A percentile compares a stretch with the other conserved stretches of the same genome.
phyloP scores from a whole-genome alignment of 2,329 filamentous ascomycete species.

The Trichoderma atroviride region DNA sequence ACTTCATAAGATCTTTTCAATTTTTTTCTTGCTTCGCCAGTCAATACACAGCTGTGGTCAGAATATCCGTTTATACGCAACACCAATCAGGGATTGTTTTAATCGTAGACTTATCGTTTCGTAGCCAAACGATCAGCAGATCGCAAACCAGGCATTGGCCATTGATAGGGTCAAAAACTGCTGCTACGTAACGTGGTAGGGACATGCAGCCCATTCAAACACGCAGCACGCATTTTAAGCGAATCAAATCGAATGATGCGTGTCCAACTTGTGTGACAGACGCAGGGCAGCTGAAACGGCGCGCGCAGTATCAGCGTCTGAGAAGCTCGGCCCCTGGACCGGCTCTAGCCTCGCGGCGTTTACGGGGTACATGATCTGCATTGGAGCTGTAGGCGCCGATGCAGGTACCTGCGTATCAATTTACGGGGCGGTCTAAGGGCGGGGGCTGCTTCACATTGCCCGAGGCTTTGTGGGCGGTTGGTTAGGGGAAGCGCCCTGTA shows the following conservation, averaged over 20 bases:
- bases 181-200: neutral
- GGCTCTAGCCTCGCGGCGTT: neutral
- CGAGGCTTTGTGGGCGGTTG: neutral
- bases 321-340: slow-evolving; percentile 4
- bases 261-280: neutral
- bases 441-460: neutral
- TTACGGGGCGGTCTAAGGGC: neutral
- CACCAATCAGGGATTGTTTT: neutral
- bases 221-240: neutral
- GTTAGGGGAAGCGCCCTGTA: neutral
- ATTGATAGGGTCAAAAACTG: neutral
- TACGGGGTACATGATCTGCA: neutral
- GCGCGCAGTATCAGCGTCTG: slow-evolving; percentile 3
- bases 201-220: neutral
- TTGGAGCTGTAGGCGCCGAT: neutral
- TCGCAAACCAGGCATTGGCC: neutral
- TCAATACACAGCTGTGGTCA: neutral
- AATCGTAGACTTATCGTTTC: neutral
- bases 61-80: neutral
- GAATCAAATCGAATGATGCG: neutral
- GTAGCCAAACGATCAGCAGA: neutral
- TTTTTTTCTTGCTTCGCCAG: neutral
- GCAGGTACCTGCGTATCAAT: neutral
- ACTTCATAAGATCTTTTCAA: neutral
- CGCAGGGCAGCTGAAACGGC: slow-evolving; percentile 12